phyloP scores from a whole-genome alignment of 2,329 filamentous ascomycete species.

The Talaromyces sp. region DNA sequence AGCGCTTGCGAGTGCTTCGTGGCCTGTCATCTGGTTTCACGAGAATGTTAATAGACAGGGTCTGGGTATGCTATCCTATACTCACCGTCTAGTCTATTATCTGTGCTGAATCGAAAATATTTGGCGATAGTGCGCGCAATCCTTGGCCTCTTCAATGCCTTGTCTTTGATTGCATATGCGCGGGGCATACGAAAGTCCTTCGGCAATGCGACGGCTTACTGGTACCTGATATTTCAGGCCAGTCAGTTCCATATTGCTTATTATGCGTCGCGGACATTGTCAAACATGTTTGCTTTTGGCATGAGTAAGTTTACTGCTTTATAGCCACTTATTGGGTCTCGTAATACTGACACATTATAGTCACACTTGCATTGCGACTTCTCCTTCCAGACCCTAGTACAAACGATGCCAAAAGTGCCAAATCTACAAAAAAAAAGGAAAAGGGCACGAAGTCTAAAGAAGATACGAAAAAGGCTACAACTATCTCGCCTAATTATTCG shows the following conservation, averaged over 20 bases:
- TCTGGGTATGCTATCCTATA: slow-evolving; percentile 46
- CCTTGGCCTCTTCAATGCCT: slow-evolving; percentile 73
- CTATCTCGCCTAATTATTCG: slow-evolving; percentile 31
- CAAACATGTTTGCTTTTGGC: slow-evolving; percentile 94
- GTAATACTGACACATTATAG: slow-evolving; percentile 23
- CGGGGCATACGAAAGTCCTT: slow-evolving; percentile 64
- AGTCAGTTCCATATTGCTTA: slow-evolving; percentile 92
- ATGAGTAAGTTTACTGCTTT: slow-evolving; percentile 60
- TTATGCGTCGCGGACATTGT: slow-evolving; percentile 86
- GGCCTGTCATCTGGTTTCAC: slow-evolving; percentile 61
- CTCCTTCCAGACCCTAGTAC: slow-evolving; percentile 48
- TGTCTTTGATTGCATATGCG: slow-evolving; percentile 65
- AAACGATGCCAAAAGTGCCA: slow-evolving; percentile 3
- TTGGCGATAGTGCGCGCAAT: slow-evolving; percentile 69
- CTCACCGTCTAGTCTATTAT: not conserved
- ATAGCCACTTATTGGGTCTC: not conserved
- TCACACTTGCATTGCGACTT: slow-evolving; percentile 46
- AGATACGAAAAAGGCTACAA: not conserved
- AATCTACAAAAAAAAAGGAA: not conserved
- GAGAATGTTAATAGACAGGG: slow-evolving; percentile 59
- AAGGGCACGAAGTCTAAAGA: not conserved
- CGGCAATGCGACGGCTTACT: slow-evolving; percentile 67
- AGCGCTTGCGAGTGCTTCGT: slow-evolving; percentile 69
- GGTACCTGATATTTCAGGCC: slow-evolving; percentile 75
- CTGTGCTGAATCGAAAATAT: not conserved